These are phyloP conservation scores for Chaetomiaceae sp. DNA, from an alignment of 2,329 filamentous ascomycete genomes.

Conservation along the genomic window DNA sequence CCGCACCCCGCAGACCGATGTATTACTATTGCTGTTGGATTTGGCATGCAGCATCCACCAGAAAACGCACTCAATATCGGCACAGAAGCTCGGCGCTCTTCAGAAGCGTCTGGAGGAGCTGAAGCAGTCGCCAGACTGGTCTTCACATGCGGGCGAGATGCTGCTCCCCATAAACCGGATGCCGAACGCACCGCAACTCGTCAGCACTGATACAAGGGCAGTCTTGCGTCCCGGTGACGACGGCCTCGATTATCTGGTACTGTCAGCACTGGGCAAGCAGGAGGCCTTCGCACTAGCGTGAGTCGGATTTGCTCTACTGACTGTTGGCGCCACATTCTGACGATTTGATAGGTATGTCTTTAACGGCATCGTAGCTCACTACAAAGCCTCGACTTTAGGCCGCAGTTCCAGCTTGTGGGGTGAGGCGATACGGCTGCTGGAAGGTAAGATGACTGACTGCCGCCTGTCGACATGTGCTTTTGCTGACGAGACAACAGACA, in stretches of 20 bases:
- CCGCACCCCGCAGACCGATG: slow-evolving; percentile 60
- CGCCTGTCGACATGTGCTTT: not conserved
- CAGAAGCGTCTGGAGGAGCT: slow-evolving; percentile 58
- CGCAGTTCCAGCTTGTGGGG: slow-evolving; percentile 38
- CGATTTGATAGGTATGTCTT: slow-evolving; percentile 44
- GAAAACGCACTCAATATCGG: slow-evolving; percentile 52
- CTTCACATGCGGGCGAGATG: slow-evolving; percentile 44
- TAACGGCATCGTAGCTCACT: slow-evolving; percentile 45
- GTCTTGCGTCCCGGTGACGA: slow-evolving; percentile 48
- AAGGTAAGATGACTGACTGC: no score
- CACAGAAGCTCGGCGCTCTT: slow-evolving; percentile 57
- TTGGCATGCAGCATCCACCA: slow-evolving; percentile 64
- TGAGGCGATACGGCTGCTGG: slow-evolving; percentile 2
- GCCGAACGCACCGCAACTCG: slow-evolving; percentile 41
- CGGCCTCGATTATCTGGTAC: slow-evolving; percentile 50
- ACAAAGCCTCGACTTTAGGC: slow-evolving; percentile 35
- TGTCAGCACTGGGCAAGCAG: slow-evolving; percentile 57
- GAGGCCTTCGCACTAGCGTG: slow-evolving; percentile 54
- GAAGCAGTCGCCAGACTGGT: slow-evolving; percentile 41
- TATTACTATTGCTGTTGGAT: slow-evolving; percentile 63
- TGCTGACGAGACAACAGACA: slow-evolving; percentile 18
- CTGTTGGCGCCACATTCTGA: slow-evolving; percentile 10
- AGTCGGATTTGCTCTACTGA: slow-evolving; percentile 25
- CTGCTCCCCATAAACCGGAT: slow-evolving; percentile 53
- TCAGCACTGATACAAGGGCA: slow-evolving; percentile 53